These are phyloP conservation scores for Lotus japonicus DNA, from an alignment of 306 rosid genomes.

Conservation along the genomic window DNA sequence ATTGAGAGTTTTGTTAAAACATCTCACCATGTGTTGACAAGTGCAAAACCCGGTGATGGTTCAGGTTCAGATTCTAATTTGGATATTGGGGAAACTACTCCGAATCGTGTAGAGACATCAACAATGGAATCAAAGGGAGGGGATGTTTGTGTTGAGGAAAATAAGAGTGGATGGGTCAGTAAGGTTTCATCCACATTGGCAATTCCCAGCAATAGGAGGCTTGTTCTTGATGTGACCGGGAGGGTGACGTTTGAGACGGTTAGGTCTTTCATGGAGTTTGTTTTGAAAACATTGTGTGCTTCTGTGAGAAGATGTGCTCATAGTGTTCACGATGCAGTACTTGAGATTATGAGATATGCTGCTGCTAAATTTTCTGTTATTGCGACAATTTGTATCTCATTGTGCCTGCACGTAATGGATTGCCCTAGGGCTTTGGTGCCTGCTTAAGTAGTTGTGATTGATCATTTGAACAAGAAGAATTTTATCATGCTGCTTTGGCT, in stretches of 20 bases:
- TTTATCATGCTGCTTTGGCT: not conserved
- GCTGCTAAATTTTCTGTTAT: conserved; percentile 48
- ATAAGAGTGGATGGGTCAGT: conserved; percentile 38
- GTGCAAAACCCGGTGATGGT: conserved; percentile 21
- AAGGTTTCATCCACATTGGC: conserved; percentile 52
- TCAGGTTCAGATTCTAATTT: conserved; percentile 16
- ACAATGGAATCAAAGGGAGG: not conserved
- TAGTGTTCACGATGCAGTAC: conserved; percentile 41
- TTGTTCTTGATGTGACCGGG: conserved; percentile 57
- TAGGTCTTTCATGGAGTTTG: conserved; percentile 57
- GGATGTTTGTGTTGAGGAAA: conserved; percentile 9
- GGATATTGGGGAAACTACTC: conserved; percentile 21
- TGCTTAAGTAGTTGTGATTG: conserved; percentile 23
- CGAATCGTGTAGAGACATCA: not conserved
- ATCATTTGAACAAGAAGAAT: not conserved
- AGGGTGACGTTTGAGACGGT: conserved; percentile 71
- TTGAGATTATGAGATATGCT: conserved; percentile 54
- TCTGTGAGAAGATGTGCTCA: conserved; percentile 33
- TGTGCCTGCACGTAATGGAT: conserved; percentile 51
- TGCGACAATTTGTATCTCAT: conserved; percentile 46
- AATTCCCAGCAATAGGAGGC: conserved; percentile 53
- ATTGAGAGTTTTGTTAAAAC: conserved; percentile 65
- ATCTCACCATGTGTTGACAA: conserved; percentile 64
- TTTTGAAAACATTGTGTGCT: conserved; percentile 42
- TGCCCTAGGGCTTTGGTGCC: conserved; percentile 46